Conservation (phyloP, 805 yeast genomes). For the Pichia exigua region DNA sequence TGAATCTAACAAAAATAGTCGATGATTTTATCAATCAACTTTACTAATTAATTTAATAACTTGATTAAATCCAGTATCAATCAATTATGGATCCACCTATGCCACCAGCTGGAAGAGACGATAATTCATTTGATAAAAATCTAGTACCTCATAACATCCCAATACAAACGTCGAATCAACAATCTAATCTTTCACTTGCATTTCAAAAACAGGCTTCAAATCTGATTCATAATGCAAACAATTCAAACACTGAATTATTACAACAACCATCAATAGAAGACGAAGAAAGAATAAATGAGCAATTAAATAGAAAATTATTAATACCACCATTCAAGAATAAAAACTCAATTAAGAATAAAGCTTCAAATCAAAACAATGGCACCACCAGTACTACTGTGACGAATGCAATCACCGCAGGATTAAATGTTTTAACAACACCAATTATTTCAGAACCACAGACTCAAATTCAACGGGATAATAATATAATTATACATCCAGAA, state of each 20-base stretch:
- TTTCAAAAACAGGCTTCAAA: conserved; percentile 3
- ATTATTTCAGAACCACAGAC: neutral
- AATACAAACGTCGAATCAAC: neutral
- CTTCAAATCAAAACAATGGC: neutral
- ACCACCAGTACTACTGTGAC: neutral
- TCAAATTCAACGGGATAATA: neutral
- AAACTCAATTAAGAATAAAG: neutral
- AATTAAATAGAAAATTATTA: conserved; percentile 1
- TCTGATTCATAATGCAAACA: neutral
- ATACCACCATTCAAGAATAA: neutral
- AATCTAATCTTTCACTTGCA: conserved; percentile 8
- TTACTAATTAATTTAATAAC: too few species aligned
- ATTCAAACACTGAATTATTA: neutral
- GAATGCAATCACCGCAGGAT: neutral
- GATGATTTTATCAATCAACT: neutral
- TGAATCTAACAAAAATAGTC: too few species aligned
- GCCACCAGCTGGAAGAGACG: neutral
- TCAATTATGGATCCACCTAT: neutral
- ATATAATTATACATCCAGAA: neutral
- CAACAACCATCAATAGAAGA: neutral
- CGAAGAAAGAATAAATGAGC: conserved; percentile 1
- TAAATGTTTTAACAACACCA: neutral
- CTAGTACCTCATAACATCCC: neutral
- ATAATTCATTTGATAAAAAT: neutral
- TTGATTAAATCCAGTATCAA: neutral